A percentile compares a stretch with the other conserved stretches of the same genome.
These are phyloP conservation scores for Scortechinia acanthostroma DNA, from an alignment of 2,329 filamentous ascomycete species.

Conservation along the genomic window DNA sequence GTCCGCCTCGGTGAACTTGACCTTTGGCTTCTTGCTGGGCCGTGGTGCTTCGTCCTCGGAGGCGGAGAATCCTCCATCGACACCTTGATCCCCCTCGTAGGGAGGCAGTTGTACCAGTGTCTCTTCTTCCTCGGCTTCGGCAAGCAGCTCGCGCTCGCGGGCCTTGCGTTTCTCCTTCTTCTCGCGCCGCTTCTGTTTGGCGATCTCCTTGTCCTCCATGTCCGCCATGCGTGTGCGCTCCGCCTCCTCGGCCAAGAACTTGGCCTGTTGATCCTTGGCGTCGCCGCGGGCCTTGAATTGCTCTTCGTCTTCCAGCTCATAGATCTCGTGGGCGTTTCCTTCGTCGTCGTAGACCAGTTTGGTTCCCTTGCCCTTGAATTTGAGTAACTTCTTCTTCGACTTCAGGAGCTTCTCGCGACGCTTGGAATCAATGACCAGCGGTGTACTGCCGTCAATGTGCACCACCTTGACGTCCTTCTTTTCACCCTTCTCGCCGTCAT, in stretches of 20 bases:
- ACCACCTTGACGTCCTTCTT: constrained; percentile 49
- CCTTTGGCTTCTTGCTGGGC: constrained; percentile 27
- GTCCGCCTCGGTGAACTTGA: constrained; percentile 20
- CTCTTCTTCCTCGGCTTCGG: constrained; percentile 34
- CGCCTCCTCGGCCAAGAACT: constrained; percentile 72
- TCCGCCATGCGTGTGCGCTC: constrained; percentile 70
- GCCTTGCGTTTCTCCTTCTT: constrained; percentile 71
- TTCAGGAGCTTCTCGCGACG: constrained; percentile 90
- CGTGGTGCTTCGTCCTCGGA: constrained; percentile 18
- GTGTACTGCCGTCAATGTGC: constrained; percentile 58
- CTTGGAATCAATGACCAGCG: constrained; percentile 84
- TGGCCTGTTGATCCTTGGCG: constrained; percentile 67
- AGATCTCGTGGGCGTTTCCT: constrained; percentile 74
- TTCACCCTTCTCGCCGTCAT: constrained; percentile 29
- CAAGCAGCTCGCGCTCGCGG: constrained; percentile 31
- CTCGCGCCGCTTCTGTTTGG: constrained; percentile 70
- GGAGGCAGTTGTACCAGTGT: background rate
- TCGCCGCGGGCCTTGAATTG: constrained; percentile 71
- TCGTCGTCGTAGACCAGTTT: constrained; percentile 91
- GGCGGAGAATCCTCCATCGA: constrained; percentile 25
- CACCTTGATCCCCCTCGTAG: constrained; percentile 20
- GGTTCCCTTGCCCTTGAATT: constrained; percentile 78
- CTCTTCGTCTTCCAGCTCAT: constrained; percentile 81
- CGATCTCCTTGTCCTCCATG: constrained; percentile 73
- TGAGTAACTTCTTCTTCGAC: constrained; percentile 88